These are phyloP conservation scores for Chytridium lagenaria DNA, from an alignment of 371 early-diverging fungal genomes.

Conservation along the genomic window DNA sequence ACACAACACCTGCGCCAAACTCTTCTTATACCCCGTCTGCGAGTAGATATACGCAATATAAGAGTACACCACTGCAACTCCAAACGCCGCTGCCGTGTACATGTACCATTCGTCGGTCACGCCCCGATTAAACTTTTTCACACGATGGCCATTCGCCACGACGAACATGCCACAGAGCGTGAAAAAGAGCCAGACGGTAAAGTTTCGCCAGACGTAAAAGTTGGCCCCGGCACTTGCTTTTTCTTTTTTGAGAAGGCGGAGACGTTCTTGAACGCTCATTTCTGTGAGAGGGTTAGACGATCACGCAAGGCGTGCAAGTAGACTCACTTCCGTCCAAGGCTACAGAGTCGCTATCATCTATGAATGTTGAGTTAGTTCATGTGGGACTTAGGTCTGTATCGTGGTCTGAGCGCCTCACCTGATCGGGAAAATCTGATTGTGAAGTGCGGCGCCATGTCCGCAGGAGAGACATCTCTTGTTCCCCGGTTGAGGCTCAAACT, in stretches of 20 bases:
- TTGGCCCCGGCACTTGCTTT: constrained; percentile 23
- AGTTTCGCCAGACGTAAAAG: constrained; percentile 33
- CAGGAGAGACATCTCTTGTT: constrained; percentile 30
- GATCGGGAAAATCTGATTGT: constrained; percentile 2
- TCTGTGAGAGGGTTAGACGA: constrained; percentile 4
- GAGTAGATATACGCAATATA: constrained; percentile 5
- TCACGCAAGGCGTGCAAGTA: neutral
- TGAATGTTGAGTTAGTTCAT: neutral
- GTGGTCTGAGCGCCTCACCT: too few species aligned
- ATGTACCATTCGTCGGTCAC: constrained; percentile 36
- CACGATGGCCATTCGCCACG: constrained; percentile 6
- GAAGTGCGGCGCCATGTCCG: constrained; percentile 29
- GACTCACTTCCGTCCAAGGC: constrained; percentile 1
- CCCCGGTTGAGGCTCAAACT: constrained; percentile 19
- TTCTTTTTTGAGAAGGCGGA: constrained; percentile 21
- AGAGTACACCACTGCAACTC: constrained; percentile 28
- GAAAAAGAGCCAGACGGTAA: constrained; percentile 24
- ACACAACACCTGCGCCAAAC: constrained; percentile 26
- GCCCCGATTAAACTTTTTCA: constrained; percentile 32
- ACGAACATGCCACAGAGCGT: constrained; percentile 18
- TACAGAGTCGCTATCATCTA: neutral
- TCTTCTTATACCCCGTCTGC: constrained; percentile 12
- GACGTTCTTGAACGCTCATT: constrained; percentile 1
- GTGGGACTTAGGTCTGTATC: neutral
- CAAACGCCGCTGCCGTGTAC: constrained; percentile 38